Percentiles rank a stretch among this genome's conserved stretches.
Evolutionary conservation across 352 stramenopile species (phyloP).

Genomic region (Phytophthora cactorum): DNA sequence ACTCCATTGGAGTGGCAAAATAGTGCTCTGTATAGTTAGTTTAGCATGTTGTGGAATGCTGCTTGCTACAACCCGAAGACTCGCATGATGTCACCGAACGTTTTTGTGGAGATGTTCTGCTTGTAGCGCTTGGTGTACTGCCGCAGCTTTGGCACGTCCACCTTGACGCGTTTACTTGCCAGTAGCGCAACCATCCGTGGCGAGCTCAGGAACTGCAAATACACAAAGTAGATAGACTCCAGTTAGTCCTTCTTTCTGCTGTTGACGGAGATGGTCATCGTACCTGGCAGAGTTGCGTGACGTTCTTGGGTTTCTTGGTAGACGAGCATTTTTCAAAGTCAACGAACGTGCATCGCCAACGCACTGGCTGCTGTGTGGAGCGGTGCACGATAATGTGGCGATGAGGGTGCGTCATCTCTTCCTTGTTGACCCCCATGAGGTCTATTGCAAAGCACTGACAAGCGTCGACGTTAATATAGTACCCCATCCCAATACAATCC

Average conservation of each 20-base stretch:
- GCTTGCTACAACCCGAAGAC: constrained; percentile 49
- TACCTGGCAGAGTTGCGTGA: constrained; percentile 82
- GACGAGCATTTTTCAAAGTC: constrained; percentile 82
- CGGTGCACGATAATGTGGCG: constrained; percentile 68
- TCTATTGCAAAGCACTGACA: constrained; percentile 75
- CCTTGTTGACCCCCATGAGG: constrained; percentile 79
- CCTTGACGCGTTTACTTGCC: constrained; percentile 44
- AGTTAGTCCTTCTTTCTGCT: background rate
- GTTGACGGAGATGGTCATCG: background rate
- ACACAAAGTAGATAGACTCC: constrained; percentile 3
- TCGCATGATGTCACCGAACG: constrained; percentile 50
- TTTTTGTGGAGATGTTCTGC: constrained; percentile 39
- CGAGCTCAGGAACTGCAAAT: constrained; percentile 64
- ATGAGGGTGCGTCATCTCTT: constrained; percentile 83
- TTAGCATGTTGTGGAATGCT: background rate
- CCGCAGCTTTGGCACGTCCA: constrained; percentile 55
- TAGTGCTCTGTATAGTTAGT: constrained; percentile 10
- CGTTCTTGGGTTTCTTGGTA: constrained; percentile 77
- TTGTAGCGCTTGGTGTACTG: constrained; percentile 76
- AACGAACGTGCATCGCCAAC: constrained; percentile 68
- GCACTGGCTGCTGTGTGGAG: constrained; percentile 13
- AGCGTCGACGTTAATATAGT: background rate
- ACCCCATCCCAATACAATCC: too few species aligned
- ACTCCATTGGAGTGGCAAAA: too few species aligned
- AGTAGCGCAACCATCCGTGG: constrained; percentile 64